phyloP scores from a whole-genome alignment of 805 yeast species.

The Pichia occidentalis region DNA sequence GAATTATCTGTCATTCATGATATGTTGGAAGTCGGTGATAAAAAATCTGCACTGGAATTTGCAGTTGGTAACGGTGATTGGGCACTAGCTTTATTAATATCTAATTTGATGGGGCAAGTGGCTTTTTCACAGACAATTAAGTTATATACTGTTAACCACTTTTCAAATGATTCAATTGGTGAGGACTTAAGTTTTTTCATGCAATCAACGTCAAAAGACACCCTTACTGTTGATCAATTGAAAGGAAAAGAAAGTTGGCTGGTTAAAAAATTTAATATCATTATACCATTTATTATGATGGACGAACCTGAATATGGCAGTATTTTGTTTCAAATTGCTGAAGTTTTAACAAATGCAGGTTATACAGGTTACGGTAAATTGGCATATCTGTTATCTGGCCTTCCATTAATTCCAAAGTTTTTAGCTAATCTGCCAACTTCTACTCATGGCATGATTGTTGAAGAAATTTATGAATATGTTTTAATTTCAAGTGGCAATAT shows the following conservation, averaged over 20 bases:
- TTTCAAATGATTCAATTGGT: slow-evolving; percentile 20
- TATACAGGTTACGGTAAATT: slow-evolving; percentile 35
- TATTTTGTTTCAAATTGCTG: slow-evolving; percentile 30
- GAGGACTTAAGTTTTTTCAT: slow-evolving; percentile 27
- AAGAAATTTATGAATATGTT: slow-evolving; percentile 65
- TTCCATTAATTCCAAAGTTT: slow-evolving; percentile 22
- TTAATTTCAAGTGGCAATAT: slow-evolving; percentile 30
- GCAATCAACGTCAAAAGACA: slow-evolving; percentile 19
- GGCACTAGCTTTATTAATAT: slow-evolving; percentile 69
- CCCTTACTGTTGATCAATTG: slow-evolving; percentile 16
- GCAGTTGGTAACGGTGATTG: slow-evolving; percentile 64
- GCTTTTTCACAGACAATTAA: slow-evolving; percentile 41
- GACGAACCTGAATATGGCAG: slow-evolving; percentile 22
- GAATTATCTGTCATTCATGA: slow-evolving; percentile 28
- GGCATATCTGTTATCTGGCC: slow-evolving; percentile 30
- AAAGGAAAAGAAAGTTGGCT: slow-evolving; percentile 26
- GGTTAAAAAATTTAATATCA: slow-evolving; percentile 24
- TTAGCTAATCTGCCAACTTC: slow-evolving; percentile 23
- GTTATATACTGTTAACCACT: slow-evolving; percentile 18
- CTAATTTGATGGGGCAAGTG: slow-evolving; percentile 58
- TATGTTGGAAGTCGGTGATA: slow-evolving; percentile 54
- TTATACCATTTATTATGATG: slow-evolving; percentile 28
- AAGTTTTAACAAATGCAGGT: slow-evolving; percentile 31
- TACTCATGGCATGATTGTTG: slow-evolving; percentile 44
- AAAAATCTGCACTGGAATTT: slow-evolving; percentile 55